phyloP scores from a whole-genome alignment of 2,329 filamentous ascomycete genomes.

The Xylariaceae sp. region DNA sequence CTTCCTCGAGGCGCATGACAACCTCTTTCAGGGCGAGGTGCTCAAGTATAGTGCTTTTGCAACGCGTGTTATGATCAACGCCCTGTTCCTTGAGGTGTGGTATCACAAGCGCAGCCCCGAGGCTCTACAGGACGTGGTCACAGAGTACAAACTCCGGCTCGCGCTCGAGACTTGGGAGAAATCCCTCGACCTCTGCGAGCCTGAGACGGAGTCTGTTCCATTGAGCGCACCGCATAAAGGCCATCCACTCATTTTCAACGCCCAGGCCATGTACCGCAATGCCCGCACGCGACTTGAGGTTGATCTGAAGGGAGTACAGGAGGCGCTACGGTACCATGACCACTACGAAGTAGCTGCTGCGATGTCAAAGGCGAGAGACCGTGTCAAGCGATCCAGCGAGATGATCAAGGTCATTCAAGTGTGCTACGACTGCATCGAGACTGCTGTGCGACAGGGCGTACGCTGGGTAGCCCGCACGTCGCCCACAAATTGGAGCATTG shows the following conservation, averaged over 20 bases:
- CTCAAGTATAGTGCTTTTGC: slow-evolving; percentile 94
- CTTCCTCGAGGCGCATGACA: slow-evolving; percentile 90
- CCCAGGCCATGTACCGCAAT: slow-evolving; percentile 94
- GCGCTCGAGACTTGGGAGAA: slow-evolving; percentile 99
- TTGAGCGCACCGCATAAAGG: slow-evolving; percentile 93
- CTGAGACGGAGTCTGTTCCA: slow-evolving; percentile 80
- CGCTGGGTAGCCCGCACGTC: slow-evolving; percentile 98
- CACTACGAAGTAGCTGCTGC: slow-evolving; percentile 94
- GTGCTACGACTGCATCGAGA: slow-evolving; percentile 97
- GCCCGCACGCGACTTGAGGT: slow-evolving; percentile 88
- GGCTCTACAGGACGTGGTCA: slow-evolving; percentile 92
- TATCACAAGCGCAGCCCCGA: slow-evolving; percentile 98
- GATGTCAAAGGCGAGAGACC: slow-evolving; percentile 91
- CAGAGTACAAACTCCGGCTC: slow-evolving; percentile 93
- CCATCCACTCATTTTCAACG: slow-evolving; percentile 95
- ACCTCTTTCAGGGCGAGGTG: slow-evolving; percentile 87
- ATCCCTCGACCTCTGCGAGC: slow-evolving; percentile 87
- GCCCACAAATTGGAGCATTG: slow-evolving; percentile 97
- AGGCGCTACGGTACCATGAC: slow-evolving; percentile 93
- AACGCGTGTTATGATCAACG: slow-evolving; percentile 97
- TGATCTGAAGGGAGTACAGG: slow-evolving; percentile 91
- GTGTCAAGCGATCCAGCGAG: slow-evolving; percentile 88
- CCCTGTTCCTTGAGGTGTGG: slow-evolving; percentile 96
- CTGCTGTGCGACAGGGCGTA: slow-evolving; percentile 86
- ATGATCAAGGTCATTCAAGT: slow-evolving; percentile 99